These are phyloP conservation scores for Dendryphion nanum DNA, from an alignment of 2,329 filamentous ascomycete species.

Conservation along the genomic window DNA sequence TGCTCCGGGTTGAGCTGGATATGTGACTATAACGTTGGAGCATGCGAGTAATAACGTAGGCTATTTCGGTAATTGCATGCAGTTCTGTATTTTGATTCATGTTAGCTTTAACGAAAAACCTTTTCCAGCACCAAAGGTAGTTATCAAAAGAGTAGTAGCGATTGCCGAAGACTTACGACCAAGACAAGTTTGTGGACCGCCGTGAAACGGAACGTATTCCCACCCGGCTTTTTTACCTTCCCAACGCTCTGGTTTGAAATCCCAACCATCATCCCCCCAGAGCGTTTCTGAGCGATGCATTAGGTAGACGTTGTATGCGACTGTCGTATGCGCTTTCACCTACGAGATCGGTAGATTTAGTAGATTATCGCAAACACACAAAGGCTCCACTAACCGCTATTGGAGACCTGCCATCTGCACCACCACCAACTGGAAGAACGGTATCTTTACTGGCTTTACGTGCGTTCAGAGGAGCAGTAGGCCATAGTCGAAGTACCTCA, in stretches of 20 bases:
- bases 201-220: slow-evolving; percentile 16
- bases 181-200: slow-evolving; percentile 13
- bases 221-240: slow-evolving; percentile 8
- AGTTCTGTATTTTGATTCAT: not conserved
- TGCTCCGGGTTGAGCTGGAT: not conserved
- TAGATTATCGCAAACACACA: too few species aligned
- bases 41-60: not conserved
- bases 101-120: not conserved
- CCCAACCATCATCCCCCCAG: slow-evolving; percentile 11
- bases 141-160: not conserved
- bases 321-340: slow-evolving; percentile 1
- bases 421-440: slow-evolving; percentile 27
- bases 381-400: too few species aligned
- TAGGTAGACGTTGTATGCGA: slow-evolving; percentile 4
- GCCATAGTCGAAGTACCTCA: slow-evolving; percentile 18
- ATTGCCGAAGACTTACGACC: slow-evolving; percentile 13
- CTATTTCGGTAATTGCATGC: not conserved
- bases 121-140: not conserved
- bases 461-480: slow-evolving; percentile 20
- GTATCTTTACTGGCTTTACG: slow-evolving; percentile 23
- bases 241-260: slow-evolving; percentile 14
- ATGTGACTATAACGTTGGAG: not conserved
- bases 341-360: too few species aligned
- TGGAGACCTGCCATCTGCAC: slow-evolving; percentile 18
- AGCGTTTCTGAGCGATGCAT: slow-evolving; percentile 12